Base-by-base conservation (phyloP, 495 filamentous ascomycete genomes). In the Xylaria flabelliformis region DNA sequence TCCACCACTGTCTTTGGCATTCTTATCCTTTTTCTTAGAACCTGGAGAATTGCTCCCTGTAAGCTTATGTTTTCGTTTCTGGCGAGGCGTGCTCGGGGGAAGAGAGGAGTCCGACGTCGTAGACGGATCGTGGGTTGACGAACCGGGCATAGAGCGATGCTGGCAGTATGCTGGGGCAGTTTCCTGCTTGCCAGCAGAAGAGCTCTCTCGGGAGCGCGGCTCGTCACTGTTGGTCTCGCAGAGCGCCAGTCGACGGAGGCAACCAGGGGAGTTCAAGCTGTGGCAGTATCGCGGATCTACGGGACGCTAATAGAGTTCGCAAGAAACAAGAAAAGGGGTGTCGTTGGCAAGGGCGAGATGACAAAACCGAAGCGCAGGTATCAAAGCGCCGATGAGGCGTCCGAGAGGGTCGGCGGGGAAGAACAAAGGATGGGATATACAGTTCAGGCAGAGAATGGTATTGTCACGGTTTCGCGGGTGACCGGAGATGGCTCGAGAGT, bases 11-110 rank as follows among this genome's bases (percentile, higher is more conserved):
- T 85, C 84, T 83, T 83, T 86, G 76, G 77, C 85, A 86, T 86
- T 82, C 82, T 84, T 86, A 69, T 82, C 80, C 78, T 85, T 82
- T 74, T 86, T 86, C 83, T 83, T 84, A 71, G 80, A 77, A 79
- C 75, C 84, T 85, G 62, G 44, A 64, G 64, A 69, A 66, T 76
- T 71, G 74, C 72, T 75, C 70, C 65, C 71, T 59, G 78, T 77
- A 80, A 78, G 76, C 70, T 78, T 78, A 34, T 73, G 67, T 39
- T 73, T 75, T 69, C 72, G 73, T 74, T 77, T 80, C 72, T 67
- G 73, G 66, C 76, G 76, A 74, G 71, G 66, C 61, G 74, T 75
- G 55, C 53, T 80, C 74, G 63, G 66, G 69, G 75, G 74, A 64
- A 72, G 72, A 67, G 77, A 79, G 41, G 78, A 73, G 73, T 65